Base-by-base conservation (phyloP, 75 land plant genomes). In the Cupressus sempervirens region DNA sequence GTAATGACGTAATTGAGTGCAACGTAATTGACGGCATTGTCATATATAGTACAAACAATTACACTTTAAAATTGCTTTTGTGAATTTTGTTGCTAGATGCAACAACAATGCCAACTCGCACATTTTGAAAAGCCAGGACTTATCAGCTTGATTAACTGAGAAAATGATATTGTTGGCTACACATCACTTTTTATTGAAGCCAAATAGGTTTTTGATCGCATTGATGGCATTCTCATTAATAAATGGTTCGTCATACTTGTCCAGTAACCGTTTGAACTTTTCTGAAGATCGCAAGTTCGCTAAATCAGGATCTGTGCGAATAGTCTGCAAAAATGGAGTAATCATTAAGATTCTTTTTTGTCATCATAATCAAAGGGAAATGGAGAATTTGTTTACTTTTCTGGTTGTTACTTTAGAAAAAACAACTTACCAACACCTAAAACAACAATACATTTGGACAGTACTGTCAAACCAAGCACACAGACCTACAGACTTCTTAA, bases 181-280 rank as follows among this genome's bases (percentile, higher is more conserved):
- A 56, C 23, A 23, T 87, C 77, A 94, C 83, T 92, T 92, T 88
- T 92, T 94, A 80, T 89, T 89, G 89, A 96, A 96, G 46, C 98
- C 98, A 84, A 98, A 98, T 26, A 98, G 40, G 23, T 91, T 92
- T 85, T 94, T 98, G 86, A 98, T 86, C 13, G 99, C 98, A 84
- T 94, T 94, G 86, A 98, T 90, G 38, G 99, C 98, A 89, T 90
- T 94, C 92, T 98, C 98, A 79, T 98, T 98, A 91, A 98, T 96
- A 85, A 98, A 93, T 15, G 97, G 94, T 87, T 98, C 99, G 86
- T 98, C 99, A 89, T 88, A 98, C 72, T 88, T 98, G 76, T 93
- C 95, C 88, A 98, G 45, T 7, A 98, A 91, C 32, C 91, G 87
- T 14, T 92, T 96, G 82, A 96, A 96, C 65, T 92, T 89, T n/a